phyloP scores from a whole-genome alignment of 306 rosid genomes.

The Senna siamea region DNA sequence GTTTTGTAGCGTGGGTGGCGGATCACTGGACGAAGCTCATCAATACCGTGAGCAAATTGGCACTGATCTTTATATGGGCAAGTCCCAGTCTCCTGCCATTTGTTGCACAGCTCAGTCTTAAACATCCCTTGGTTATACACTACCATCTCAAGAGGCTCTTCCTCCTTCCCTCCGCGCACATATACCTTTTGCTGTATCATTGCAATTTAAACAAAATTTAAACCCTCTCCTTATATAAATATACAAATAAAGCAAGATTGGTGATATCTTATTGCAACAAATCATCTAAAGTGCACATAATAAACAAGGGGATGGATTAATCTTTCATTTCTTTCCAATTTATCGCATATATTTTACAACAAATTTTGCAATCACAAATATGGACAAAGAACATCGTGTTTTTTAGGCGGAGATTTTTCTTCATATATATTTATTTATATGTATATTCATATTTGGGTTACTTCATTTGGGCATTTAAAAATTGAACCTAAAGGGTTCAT shows the following conservation, averaged over 20 bases:
- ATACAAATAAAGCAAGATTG: background rate
- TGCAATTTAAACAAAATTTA: background rate
- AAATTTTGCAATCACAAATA: background rate
- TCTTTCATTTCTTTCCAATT: background rate
- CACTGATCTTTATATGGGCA: constrained; percentile 86
- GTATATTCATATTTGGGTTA: constrained; percentile 6
- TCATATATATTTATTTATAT: background rate
- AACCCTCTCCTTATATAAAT: too few relatives aligned
- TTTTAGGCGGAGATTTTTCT: background rate
- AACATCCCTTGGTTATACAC: constrained; percentile 90
- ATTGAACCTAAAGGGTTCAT: constrained; percentile 33
- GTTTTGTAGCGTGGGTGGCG: constrained; percentile 99
- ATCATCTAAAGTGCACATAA: background rate
- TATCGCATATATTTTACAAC: background rate
- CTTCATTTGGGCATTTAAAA: constrained; percentile 10
- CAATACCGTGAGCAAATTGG: constrained; percentile 87
- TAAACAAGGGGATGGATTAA: background rate
- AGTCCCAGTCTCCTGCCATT: constrained; percentile 85
- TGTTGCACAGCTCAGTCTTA: constrained; percentile 95
- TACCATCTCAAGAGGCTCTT: constrained; percentile 60
- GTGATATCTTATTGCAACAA: background rate
- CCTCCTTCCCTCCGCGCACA: constrained; percentile 62
- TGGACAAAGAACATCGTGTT: background rate
- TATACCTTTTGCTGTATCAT: constrained; percentile 56
- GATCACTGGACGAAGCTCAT: constrained; percentile 87